Percentiles rank a stretch among this genome's conserved stretches.
These are phyloP conservation scores for Cercospora sp. DNA, from an alignment of 2,329 filamentous ascomycete genomes.

Conservation along the genomic window DNA sequence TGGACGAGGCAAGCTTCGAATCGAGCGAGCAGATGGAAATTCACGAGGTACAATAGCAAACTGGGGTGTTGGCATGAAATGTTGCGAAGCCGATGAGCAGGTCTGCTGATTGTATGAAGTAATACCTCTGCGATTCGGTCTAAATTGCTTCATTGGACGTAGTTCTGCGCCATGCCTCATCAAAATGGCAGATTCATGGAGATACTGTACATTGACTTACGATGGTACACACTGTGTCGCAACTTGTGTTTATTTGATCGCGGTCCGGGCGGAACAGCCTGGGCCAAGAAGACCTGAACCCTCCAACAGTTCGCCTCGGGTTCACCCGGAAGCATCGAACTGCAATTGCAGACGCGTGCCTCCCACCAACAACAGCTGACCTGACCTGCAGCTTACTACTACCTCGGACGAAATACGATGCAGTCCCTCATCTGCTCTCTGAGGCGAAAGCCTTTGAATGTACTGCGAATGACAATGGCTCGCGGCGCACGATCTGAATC, in stretches of 20 bases:
- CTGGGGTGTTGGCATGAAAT: neutral
- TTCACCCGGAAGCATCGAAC: neutral
- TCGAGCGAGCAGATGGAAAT: neutral
- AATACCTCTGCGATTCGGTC: no score
- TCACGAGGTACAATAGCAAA: no score
- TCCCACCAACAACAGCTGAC: neutral
- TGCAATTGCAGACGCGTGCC: neutral
- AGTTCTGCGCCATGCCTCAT: no score
- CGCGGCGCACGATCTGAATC: conserved; percentile 15
- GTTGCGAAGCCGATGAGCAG: neutral
- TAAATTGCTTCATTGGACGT: no score
- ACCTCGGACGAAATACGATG: conserved; percentile 4
- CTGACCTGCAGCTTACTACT: neutral
- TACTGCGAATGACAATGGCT: neutral
- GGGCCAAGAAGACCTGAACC: neutral
- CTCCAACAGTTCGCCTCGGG: neutral
- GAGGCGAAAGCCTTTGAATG: neutral
- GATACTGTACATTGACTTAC: no score
- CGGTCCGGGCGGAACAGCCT: neutral
- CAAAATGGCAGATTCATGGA: no score
- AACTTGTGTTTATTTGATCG: no score
- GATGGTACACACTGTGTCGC: no score
- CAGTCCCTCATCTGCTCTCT: neutral
- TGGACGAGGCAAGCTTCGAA: neutral
- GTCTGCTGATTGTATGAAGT: no score